A percentile compares a stretch with the other conserved stretches of the same genome.
phyloP scores from a whole-genome alignment of 257 asterid genomes.

The Primulina tabacum region DNA sequence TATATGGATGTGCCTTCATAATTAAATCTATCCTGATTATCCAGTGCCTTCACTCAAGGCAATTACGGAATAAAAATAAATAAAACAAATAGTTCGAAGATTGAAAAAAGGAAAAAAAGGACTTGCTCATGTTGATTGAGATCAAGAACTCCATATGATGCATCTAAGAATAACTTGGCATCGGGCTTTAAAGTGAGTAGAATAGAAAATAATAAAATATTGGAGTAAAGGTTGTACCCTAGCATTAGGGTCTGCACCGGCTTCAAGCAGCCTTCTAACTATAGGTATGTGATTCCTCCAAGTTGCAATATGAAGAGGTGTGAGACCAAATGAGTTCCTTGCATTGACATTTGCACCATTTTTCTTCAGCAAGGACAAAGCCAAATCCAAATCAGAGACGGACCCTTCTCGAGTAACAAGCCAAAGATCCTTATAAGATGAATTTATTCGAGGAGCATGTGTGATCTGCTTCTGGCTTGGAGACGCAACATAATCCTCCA shows the following conservation, averaged over 20 bases:
- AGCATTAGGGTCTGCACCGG: constrained; percentile 98
- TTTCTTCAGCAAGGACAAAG: constrained; percentile 65
- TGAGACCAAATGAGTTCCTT: constrained; percentile 73
- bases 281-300: constrained; percentile 92
- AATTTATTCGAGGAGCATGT: constrained; percentile 44
- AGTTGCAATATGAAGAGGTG: constrained; percentile 90
- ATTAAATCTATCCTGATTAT: constrained; percentile 19
- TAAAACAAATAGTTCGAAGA: constrained; percentile 15
- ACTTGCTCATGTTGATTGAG: constrained; percentile 28
- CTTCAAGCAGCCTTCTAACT: constrained; percentile 83
- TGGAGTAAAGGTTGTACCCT: constrained; percentile 63
- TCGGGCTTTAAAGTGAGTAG: constrained; percentile 24
- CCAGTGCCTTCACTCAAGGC: constrained; percentile 22
- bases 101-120: background rate
- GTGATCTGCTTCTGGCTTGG: constrained; percentile 52
- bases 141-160: constrained; percentile 31
- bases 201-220: constrained; percentile 28
- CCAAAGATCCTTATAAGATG: constrained; percentile 70
- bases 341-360: constrained; percentile 75
- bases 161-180: constrained; percentile 28
- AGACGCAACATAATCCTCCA: constrained; percentile 55
- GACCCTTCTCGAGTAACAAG: constrained; percentile 63
- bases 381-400: constrained; percentile 64
- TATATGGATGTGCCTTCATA: constrained; percentile 6
- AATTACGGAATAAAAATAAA: constrained; percentile 14